Conservation (phyloP, 2,329 filamentous ascomycete genomes). For the Coniochaeta ligniaria region DNA sequence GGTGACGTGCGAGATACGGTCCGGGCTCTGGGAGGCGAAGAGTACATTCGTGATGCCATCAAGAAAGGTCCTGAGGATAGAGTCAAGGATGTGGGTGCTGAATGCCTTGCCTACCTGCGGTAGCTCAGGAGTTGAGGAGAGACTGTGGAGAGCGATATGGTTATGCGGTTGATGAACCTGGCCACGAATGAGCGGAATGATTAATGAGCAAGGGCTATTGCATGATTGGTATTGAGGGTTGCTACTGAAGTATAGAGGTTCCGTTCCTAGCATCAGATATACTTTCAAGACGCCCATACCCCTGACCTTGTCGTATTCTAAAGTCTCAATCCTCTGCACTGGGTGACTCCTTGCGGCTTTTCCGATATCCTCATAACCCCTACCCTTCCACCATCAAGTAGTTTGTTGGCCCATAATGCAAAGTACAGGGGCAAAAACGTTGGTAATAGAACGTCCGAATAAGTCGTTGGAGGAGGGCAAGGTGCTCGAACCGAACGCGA, state of each 20-base stretch:
- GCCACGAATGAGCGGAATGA: neutral
- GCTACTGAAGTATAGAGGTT: neutral
- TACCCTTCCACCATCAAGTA: too few relatives aligned
- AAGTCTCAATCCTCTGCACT: too few relatives aligned
- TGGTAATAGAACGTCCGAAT: too few relatives aligned
- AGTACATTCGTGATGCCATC: conserved; percentile 34
- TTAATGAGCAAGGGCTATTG: neutral
- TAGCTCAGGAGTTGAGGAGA: neutral
- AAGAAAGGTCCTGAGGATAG: conserved; percentile 36
- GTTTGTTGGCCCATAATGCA: too few relatives aligned
- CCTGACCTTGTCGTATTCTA: neutral
- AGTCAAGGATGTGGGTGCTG: conserved; percentile 37
- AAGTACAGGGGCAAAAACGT: too few relatives aligned
- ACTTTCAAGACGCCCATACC: neutral
- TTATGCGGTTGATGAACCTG: neutral
- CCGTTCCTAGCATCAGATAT: neutral
- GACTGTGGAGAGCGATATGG: neutral
- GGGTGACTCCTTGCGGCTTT: too few relatives aligned
- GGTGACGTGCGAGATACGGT: conserved; percentile 33
- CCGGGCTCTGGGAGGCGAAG: conserved; percentile 31
- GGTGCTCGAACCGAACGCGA: too few relatives aligned
- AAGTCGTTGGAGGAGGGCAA: too few relatives aligned
- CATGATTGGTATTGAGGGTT: neutral
- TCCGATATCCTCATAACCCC: too few relatives aligned
- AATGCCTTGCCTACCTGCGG: conserved; percentile 32